Evolutionary conservation across 495 filamentous ascomycete genomes (phyloP).

Genomic region (Darksidea phi): DNA sequence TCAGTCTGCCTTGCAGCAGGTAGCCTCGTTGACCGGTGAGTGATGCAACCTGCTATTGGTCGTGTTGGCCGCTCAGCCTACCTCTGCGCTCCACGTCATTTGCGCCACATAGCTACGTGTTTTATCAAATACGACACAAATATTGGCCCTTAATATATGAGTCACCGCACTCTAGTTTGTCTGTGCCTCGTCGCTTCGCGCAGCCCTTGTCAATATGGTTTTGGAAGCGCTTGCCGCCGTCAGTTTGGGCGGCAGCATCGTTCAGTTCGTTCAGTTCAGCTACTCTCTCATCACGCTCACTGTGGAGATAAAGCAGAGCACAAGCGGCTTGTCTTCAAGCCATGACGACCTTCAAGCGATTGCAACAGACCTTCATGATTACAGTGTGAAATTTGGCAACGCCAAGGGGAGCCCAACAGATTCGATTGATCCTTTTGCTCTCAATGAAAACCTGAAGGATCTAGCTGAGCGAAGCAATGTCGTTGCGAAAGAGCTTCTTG

Average conservation of each 20-base stretch:
- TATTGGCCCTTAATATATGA: too few relatives aligned
- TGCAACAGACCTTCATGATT: background rate
- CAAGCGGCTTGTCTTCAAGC: background rate
- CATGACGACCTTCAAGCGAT: background rate
- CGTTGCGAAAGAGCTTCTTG: background rate
- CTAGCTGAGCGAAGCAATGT: background rate
- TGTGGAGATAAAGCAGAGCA: background rate
- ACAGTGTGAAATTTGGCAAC: background rate
- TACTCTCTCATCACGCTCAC: background rate
- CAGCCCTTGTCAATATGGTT: too few relatives aligned
- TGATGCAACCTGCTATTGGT: too few relatives aligned
- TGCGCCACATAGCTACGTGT: too few relatives aligned
- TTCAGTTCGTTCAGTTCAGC: constrained; percentile 2
- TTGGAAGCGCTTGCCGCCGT: constrained; percentile 1
- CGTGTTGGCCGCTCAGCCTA: too few relatives aligned
- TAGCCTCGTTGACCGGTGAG: too few relatives aligned
- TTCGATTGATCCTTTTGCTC: background rate
- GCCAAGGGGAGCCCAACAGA: too few relatives aligned
- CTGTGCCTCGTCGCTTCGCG: too few relatives aligned
- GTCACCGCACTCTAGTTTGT: too few relatives aligned
- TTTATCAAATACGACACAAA: too few relatives aligned
- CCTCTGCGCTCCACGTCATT: too few relatives aligned
- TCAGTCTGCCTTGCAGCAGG: too few relatives aligned
- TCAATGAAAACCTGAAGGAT: background rate
- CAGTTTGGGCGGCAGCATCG: background rate